Evolutionary conservation across 2,329 filamentous ascomycete genomes (phyloP).

Genomic region (Aspergillus fumigatus): DNA sequence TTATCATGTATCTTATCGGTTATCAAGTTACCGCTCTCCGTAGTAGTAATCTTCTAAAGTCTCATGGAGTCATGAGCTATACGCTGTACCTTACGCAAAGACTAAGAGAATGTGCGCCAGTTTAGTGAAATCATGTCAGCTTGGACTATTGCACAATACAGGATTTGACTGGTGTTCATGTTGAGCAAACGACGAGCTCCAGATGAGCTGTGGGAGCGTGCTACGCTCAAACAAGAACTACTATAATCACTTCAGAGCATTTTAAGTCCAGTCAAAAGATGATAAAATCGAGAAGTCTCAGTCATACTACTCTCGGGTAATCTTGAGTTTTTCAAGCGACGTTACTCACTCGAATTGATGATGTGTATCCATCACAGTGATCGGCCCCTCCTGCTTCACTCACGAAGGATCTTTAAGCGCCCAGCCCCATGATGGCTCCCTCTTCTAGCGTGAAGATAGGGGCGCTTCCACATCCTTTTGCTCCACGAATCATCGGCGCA

Average conservation of each 20-base stretch:
- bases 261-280: neutral
- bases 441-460: constrained; percentile 22
- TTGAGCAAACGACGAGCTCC: neutral
- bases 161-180: too few species aligned
- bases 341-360: neutral
- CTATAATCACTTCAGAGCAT: too few species aligned
- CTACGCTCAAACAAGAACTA: neutral
- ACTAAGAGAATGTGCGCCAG: neutral
- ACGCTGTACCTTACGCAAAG: neutral
- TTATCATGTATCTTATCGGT: neutral
- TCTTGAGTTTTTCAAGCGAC: neutral
- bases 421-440: constrained; percentile 12
- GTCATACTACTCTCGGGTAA: neutral
- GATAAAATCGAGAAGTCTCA: neutral
- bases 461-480: constrained; percentile 24
- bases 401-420: constrained; percentile 22
- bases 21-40: neutral
- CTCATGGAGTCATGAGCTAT: too few species aligned
- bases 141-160: neutral
- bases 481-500: constrained; percentile 24
- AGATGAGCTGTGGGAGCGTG: too few species aligned
- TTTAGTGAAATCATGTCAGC: neutral
- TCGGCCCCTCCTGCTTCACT: constrained; percentile 1
- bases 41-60: too few species aligned
- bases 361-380: constrained; percentile 1